Evolutionary conservation across 805 yeast species (phyloP), one percentile per base, ranked within the genome.

Genomic region (Cyberlindnera euphorbiae): DNA sequence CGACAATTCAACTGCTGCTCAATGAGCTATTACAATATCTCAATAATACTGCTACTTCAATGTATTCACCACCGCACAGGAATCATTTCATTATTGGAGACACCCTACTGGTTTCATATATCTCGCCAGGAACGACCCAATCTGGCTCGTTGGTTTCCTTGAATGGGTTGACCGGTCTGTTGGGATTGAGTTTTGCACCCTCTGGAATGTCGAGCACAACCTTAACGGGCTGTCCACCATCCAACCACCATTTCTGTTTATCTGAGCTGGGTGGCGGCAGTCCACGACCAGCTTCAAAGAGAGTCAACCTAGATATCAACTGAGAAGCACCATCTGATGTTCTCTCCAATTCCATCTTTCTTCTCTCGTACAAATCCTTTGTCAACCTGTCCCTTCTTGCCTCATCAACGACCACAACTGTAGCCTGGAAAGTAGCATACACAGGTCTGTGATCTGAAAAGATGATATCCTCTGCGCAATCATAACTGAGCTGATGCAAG

Each of bases 371-470:
- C 17, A 83, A 60, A 32, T 73, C 73, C 22, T 69, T 66, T 12
- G 78, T 69, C 32, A 84, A 51, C 7, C 60, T 55, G 21, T 69
- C 64, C 55, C 71, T 78, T 29, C 66, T 51, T 4, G 56, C 50
- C 48, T 80, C 82, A 57, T 89, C 78, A 16, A 86, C 69, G 9
- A 83, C 73, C 26, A 76, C 75, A 5, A 84, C 79, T 18, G 63
- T 66, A 1, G 87, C 81, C 16, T 59, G 60, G 55, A 82, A 89
- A 3, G 75, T 59, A 0, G 88, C 95, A 54, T 73, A 76, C 0
- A 90, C 96, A 0, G 97, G 97, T 31, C 94, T 65, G 58, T 90
- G 98, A 53, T 90, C 98, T 1, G 96, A 85, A 49, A 84, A 82
- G 13, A 66, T 57, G 15, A 85, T 66, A 17, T 69, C 66, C 15